A percentile compares a stretch with the other conserved stretches of the same genome.
Conservation (phyloP, 371 early-diverging fungal species). For the Mucor plumbeus region DNA sequence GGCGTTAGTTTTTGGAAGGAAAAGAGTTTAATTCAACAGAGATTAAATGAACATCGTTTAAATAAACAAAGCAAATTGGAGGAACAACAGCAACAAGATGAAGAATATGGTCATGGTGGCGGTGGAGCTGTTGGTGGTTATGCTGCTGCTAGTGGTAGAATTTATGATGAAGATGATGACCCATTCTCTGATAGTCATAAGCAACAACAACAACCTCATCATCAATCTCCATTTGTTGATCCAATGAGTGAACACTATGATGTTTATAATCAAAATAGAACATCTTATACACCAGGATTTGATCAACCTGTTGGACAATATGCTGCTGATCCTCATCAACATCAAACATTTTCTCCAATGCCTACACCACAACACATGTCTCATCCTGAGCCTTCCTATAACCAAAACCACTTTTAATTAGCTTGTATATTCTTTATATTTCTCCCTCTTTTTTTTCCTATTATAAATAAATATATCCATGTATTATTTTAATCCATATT, state of each 20-base stretch:
- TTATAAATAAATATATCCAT: neutral
- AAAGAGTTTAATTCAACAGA: constrained; percentile 46
- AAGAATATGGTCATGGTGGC: neutral
- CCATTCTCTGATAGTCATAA: constrained; percentile 9
- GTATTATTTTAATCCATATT: neutral
- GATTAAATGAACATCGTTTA: constrained; percentile 44
- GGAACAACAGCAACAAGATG: constrained; percentile 17
- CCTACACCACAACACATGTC: constrained; percentile 30
- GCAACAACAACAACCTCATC: neutral
- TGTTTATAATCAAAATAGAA: constrained; percentile 6
- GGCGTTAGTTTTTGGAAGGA: constrained; percentile 46
- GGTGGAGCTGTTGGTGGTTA: constrained; percentile 1
- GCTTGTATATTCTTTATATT: constrained; percentile 2
- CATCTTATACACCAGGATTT: constrained; percentile 13
- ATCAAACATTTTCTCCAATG: constrained; percentile 27
- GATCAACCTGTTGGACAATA: constrained; percentile 24
- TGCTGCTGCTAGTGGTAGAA: constrained; percentile 13
- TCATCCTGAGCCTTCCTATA: constrained; percentile 30
- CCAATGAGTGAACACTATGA: constrained; percentile 13
- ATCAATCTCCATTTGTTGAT: constrained; percentile 16
- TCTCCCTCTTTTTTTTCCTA: neutral
- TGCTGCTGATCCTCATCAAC: constrained; percentile 4
- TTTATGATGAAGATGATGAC: constrained; percentile 9
- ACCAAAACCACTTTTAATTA: constrained; percentile 15
- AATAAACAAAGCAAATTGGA: constrained; percentile 40